A percentile compares a stretch with the other conserved stretches of the same genome.
Conservation (phyloP, 495 filamentous ascomycete species). For the Evernia prunastri region DNA sequence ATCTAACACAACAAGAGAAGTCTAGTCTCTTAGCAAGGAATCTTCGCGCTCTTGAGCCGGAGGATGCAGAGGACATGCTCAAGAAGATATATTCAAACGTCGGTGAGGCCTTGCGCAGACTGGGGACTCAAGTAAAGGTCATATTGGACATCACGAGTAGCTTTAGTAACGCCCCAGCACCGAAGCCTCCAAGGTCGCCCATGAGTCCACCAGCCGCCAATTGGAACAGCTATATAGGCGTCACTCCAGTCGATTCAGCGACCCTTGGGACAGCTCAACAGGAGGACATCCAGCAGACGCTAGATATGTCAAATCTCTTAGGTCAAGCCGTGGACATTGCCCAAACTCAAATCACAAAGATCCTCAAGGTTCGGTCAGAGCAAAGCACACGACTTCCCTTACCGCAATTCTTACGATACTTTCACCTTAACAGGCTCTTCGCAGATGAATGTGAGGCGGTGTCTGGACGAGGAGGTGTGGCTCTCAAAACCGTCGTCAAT, state of each 20-base stretch:
- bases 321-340: slow-evolving; percentile 90
- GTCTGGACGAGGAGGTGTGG: slow-evolving; percentile 76
- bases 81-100: slow-evolving; percentile 77
- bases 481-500: slow-evolving; percentile 82
- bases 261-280: slow-evolving; percentile 38
- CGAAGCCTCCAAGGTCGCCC: slow-evolving; percentile 38
- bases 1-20: slow-evolving; percentile 77
- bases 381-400: slow-evolving; percentile 68
- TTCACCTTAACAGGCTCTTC: slow-evolving; percentile 87
- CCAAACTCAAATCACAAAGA: slow-evolving; percentile 84
- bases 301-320: slow-evolving; percentile 91
- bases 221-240: slow-evolving; percentile 29
- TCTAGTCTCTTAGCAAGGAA: slow-evolving; percentile 87
- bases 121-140: slow-evolving; percentile 88
- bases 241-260: slow-evolving; percentile 32
- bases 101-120: slow-evolving; percentile 74
- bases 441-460: slow-evolving; percentile 96
- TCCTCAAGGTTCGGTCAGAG: slow-evolving; percentile 86
- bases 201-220: slow-evolving; percentile 41
- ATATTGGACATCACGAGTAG: slow-evolving; percentile 91
- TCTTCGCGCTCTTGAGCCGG: slow-evolving; percentile 72
- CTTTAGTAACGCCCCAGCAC: slow-evolving; percentile 40
- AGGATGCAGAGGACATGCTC: slow-evolving; percentile 81
- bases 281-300: slow-evolving; percentile 73
- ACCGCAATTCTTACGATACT: slow-evolving; percentile 81